Base-by-base conservation (phyloP, 768 basidiomycete species). In the Leccinum subgranulosum region DNA sequence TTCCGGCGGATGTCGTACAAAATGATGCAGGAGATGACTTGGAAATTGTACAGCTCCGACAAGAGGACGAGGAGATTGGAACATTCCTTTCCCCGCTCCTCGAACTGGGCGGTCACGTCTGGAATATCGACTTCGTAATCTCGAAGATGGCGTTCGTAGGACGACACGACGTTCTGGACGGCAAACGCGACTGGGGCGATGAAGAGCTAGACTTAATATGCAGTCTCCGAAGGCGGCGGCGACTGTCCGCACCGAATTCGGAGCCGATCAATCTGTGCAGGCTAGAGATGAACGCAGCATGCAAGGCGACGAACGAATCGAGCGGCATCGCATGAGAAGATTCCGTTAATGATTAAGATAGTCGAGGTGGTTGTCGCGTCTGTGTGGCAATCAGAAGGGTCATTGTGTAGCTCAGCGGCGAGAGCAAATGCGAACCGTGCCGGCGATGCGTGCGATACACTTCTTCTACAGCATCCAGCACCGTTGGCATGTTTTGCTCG, bases 41-140 rank as follows among this genome's bases (percentile, higher is more conserved):
- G 91, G 68, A 98, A 94, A 69, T 98, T 98, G 77, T 98, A 98
- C 19, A 99, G 76, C 69, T 98, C 94, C 2, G 93, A 90, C 21
- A 98, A 74, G 23, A 98, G 81, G 1, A 92, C 84, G 43, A 96
- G 80, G 33, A 99, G 74, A 69, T 99, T 98, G 10, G 89, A 85
- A 62, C 86, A 86, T 68, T 96, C 92, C 74, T 98, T 99, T 29
- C 93, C 91, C 6, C 75, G 70, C 2, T 73, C 76, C 21, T 77
- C 77, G 9, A 67, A 59, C 17, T 66, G 66, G 17, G 65, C 64
- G 2, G 68, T 60, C 21, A 51, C 52, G 15, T 65, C 49, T 1
- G 55, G 6, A 17, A 31, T 10, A 14, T 50, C 60, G 47, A 45
- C 34, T 53, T 66, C 69, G 50, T 73, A 65, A 17, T 80, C 45